These are phyloP conservation scores for Lactifluus piperatus DNA, from an alignment of 768 basidiomycete genomes.

Conservation along the genomic window DNA sequence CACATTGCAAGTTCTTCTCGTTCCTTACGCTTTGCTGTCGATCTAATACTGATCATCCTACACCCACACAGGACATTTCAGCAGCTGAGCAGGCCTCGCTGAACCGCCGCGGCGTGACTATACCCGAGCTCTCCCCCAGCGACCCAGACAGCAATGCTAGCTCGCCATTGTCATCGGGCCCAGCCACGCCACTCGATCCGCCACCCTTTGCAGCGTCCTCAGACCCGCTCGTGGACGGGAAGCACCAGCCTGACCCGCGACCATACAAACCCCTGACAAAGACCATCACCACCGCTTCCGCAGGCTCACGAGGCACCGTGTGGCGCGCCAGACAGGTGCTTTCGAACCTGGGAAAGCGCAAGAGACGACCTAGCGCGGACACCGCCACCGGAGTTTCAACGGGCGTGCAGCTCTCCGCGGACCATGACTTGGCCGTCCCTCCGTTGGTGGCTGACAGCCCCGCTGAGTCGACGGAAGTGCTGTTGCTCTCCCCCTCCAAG, in stretches of 20 bases:
- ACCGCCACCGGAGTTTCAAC: neutral
- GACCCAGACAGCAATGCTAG: neutral
- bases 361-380: conserved; percentile 4
- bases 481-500: neutral
- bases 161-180: conserved; percentile 7
- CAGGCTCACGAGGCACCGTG: conserved; percentile 1
- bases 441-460: neutral
- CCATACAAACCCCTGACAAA: conserved; percentile 1
- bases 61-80: neutral
- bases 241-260: conserved; percentile 10
- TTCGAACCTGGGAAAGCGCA: conserved; percentile 5
- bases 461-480: neutral
- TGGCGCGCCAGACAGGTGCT: conserved; percentile 10
- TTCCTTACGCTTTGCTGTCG: neutral
- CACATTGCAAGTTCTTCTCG: conserved; percentile 2
- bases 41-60: neutral
- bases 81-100: conserved; percentile 18
- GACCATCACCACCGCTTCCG: too few relatives aligned
- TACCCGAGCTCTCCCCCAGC: conserved; percentile 14
- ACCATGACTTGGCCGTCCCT: neutral
- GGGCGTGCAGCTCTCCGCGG: neutral
- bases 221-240: conserved; percentile 6
- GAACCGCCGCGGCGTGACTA: neutral
- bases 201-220: neutral
- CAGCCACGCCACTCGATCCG: conserved; percentile 1